These are phyloP conservation scores for Ramaria sp. DNA, from an alignment of 768 basidiomycete genomes.

Conservation along the genomic window DNA sequence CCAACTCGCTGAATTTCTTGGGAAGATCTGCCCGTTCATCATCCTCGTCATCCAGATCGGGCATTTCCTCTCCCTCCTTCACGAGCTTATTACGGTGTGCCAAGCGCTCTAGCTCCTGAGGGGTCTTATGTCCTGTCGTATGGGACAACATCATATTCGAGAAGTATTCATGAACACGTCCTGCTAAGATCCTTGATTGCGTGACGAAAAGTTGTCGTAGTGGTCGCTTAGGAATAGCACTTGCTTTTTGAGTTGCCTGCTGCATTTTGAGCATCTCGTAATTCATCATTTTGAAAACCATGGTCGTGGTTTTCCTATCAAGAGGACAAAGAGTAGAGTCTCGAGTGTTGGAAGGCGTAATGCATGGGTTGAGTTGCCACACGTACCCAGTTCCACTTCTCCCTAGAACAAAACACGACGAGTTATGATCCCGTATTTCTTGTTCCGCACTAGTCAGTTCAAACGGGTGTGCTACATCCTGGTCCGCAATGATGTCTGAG, in stretches of 20 bases:
- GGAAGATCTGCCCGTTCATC: constrained; percentile 37
- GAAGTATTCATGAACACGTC: constrained; percentile 65
- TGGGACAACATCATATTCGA: constrained; percentile 36
- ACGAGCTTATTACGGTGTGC: constrained; percentile 7
- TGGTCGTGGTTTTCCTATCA: constrained; percentile 60
- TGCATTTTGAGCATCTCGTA: constrained; percentile 38
- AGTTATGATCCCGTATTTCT: constrained; percentile 44
- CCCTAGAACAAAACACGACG: constrained; percentile 57
- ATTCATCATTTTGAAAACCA: constrained; percentile 55
- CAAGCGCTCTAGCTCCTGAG: constrained; percentile 27
- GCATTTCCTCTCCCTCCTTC: constrained; percentile 18
- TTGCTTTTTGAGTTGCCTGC: constrained; percentile 32
- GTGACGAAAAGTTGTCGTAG: constrained; percentile 60
- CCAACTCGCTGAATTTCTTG: constrained; percentile 38
- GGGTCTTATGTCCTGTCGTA: constrained; percentile 23
- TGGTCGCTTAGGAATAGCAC: constrained; percentile 29
- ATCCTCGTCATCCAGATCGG: constrained; percentile 27
- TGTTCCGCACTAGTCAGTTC: constrained; percentile 34
- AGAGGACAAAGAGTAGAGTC: not conserved
- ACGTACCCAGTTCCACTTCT: constrained; percentile 65
- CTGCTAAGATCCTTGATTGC: constrained; percentile 51
- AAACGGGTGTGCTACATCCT: constrained; percentile 28
- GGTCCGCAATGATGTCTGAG: constrained; percentile 38
- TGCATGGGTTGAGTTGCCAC: not conserved
- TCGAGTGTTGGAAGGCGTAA: not conserved